Conservation (phyloP, 345 rosid species). For the Salix dunnii region DNA sequence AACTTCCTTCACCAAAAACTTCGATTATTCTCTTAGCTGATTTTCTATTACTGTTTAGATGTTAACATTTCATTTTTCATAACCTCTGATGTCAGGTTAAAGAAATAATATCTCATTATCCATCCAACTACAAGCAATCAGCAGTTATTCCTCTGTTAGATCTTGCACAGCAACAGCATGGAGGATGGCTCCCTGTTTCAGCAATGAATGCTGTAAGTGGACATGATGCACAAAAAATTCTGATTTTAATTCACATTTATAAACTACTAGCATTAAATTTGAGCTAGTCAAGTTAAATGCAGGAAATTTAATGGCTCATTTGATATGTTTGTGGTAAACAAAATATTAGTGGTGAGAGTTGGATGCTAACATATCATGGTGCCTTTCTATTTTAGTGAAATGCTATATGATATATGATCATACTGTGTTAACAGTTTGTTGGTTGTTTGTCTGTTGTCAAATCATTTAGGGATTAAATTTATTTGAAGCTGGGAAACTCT, state of each 20-base stretch:
- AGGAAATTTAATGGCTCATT: background rate
- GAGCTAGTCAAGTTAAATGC: background rate
- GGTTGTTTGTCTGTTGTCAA: background rate
- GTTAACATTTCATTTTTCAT: background rate
- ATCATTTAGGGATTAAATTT: background rate
- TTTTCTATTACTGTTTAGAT: background rate
- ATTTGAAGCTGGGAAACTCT: background rate
- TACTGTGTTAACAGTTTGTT: background rate
- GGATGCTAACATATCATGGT: background rate
- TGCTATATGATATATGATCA: background rate
- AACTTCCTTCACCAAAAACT: background rate
- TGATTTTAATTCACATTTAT: background rate
- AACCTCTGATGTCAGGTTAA: conserved; percentile 47
- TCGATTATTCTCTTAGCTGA: background rate
- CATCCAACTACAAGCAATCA: conserved; percentile 97
- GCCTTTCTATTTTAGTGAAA: background rate
- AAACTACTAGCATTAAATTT: background rate
- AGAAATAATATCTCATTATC: conserved; percentile 92
- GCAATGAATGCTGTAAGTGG: conserved; percentile 90
- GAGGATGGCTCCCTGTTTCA: conserved; percentile 99
- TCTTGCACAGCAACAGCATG: conserved; percentile 99
- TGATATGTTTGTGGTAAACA: background rate
- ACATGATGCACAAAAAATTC: background rate
- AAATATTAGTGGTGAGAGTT: background rate
- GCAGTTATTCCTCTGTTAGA: conserved; percentile 94